Evolutionary conservation across 2,329 filamentous ascomycete genomes (phyloP), one percentile per base, ranked within the genome.

Genomic region (Trichoderma sp.): DNA sequence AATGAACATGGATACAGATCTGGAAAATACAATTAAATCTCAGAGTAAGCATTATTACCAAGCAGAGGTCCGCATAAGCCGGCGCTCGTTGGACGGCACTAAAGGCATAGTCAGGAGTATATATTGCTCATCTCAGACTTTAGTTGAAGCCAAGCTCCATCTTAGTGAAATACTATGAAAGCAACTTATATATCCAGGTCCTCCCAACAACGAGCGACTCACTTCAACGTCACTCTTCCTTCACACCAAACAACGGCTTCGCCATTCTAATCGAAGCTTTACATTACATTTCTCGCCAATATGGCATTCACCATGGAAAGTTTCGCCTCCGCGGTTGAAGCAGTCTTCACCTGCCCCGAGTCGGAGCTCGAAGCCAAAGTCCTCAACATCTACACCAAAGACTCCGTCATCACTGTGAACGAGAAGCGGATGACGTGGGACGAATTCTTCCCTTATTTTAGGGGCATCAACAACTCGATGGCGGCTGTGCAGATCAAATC

Each of bases 341-440:
- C 31, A 2, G 16, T 35, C 19, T 64, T 63, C 16, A 47, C n/a
- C 14, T 29, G 66, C 11, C 35, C 66, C 24, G 66, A 68, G 3
- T 7, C 58, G 2, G 60, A 53, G 21, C 4, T 68, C 27, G 66
- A 64, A 43, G 35, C 6, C 3, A 47, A 5, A 21, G 7, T 68
- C 10, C 35, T 56, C n/a, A 11, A 43, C 7, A 7, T 64, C 5
- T 68, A 35, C 47, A 24, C 16, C 4, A 64, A 37, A 21, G 49
- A 68, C 19, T 3, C 57, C 1, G 10, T 52, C 47, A 24, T 68
- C n/a, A 68, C 49, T 10, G 49, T 68, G 6, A 63, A 63, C 8
- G 24, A 37, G 35, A 57, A 57, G 7, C 61, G 37, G 35, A 64
- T 68, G 66, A 35, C 43, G 16, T 56, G 57, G 66, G 24, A 68